phyloP scores from a whole-genome alignment of 73 alveolate species.

The Paramecium pentaurelia region DNA sequence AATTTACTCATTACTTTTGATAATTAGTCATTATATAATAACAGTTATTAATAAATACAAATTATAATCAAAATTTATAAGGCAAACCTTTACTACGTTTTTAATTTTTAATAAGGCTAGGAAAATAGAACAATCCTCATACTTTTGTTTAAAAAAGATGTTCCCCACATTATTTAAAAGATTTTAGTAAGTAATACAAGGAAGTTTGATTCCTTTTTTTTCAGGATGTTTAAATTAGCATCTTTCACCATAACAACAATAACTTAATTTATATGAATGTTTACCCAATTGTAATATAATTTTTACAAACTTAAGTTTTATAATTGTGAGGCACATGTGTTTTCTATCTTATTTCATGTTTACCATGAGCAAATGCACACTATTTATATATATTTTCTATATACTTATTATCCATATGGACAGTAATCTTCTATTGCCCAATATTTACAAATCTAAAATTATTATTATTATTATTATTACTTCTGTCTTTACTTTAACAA shows the following conservation, averaged over 20 bases:
- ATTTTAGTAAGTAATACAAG: neutral
- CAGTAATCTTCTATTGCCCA: constrained; percentile 22
- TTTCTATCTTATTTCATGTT: constrained; percentile 53
- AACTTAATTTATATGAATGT: neutral
- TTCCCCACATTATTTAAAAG: neutral
- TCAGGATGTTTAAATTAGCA: constrained; percentile 45
- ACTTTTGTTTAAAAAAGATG: neutral
- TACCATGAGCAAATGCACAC: constrained; percentile 63
- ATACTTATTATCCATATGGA: constrained; percentile 35
- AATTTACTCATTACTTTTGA: constrained; percentile 36
- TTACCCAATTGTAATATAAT: constrained; percentile 31
- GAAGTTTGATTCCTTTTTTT: neutral
- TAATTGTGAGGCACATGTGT: constrained; percentile 52
- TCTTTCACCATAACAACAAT: constrained; percentile 32
- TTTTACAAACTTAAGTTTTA: constrained; percentile 42
- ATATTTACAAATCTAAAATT: neutral
- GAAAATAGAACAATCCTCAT: neutral
- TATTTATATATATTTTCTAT: neutral
- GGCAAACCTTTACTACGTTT: neutral
- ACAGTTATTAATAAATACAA: neutral
- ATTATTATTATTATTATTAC: neutral
- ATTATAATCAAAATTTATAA: neutral
- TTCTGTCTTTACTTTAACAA: constrained; percentile 8
- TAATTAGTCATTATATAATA: neutral
- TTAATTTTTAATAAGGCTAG: neutral